Base-by-base conservation (phyloP, 305 asterid genomes). In the Rubia peregrina region DNA sequence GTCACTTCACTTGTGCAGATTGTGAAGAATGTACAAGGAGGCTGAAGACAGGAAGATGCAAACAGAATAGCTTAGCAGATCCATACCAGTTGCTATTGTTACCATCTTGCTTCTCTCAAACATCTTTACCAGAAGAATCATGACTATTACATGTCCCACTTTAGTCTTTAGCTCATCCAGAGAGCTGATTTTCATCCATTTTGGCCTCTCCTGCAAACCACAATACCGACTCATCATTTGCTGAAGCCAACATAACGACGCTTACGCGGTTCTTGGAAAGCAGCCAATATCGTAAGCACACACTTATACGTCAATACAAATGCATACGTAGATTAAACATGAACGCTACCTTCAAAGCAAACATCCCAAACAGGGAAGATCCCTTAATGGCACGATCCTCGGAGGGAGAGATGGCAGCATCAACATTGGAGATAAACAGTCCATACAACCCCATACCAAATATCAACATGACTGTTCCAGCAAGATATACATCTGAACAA, bases 81-180 rank as follows among this genome's bases (percentile, higher is more conserved):
- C 98, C 85, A 84, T 0, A 64, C 98, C 97, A 6, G 97, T 92
- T 1, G 89, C 82, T 74, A 92, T 92, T 0, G 86, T 84, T 57
- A 92, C 96, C 97, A 88, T 90, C 83, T 92, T 92, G 84, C 98
- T 92, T 84, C 98, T 85, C 44, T 92, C 98, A 49, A 92, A 92
- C 98, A 92, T 92, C 83, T 92, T 92, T n/a, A 92, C 97, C 56
- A 92, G 82, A 78, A 92, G 97, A 78, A 92, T 92, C 98, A 92
- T 92, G 69, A 92, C 96, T 13, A 92, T 92, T 1, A 92, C 96
- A 73, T 92, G 98, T 41, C 98, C 98, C 1, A 92, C 97, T 80
- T 89, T 92, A 2, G 98, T 90, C 85, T 92, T 92, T 64, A 92
- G 77, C 80, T 90, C 97, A 51, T 90, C 92, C 5, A 92, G 90